Conservation (phyloP, 148 eudicot species). For the Fagopyrum homotropicum region DNA sequence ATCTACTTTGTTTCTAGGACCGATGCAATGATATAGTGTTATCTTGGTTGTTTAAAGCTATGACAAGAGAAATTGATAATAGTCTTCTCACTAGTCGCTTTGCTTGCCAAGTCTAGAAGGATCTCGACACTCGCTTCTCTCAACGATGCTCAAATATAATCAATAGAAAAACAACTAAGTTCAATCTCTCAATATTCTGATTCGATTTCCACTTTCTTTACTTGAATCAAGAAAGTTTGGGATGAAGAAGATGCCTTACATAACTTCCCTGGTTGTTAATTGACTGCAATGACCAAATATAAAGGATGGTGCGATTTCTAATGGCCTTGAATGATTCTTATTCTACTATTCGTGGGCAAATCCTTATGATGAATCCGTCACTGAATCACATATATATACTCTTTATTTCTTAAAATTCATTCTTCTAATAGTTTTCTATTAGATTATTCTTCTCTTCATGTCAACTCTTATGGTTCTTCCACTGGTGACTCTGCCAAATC, state of each 20-base stretch:
- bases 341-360: not conserved
- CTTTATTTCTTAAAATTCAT: not conserved
- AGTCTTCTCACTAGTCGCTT: too few species aligned
- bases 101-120: too few species aligned
- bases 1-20: too few species aligned
- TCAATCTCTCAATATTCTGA: not conserved
- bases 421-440: not conserved
- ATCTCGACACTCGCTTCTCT: too few species aligned
- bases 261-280: not conserved
- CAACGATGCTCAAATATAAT: not conserved
- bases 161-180: not conserved
- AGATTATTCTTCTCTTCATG: not conserved
- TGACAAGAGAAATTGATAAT: too few species aligned
- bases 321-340: not conserved
- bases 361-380: not conserved
- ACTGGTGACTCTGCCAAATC: not conserved
- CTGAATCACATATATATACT: not conserved
- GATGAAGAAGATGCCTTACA: not conserved
- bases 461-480: not conserved
- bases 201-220: not conserved
- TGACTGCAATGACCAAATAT: not conserved
- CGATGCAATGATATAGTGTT: too few species aligned
- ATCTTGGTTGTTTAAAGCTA: too few species aligned
- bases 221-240: not conserved
- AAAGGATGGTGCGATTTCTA: not conserved